A percentile compares a stretch with the other conserved stretches of the same genome.
These are phyloP conservation scores for Triticum urartu DNA, from an alignment of 176 grass and related monocot genomes.

Conservation along the genomic window DNA sequence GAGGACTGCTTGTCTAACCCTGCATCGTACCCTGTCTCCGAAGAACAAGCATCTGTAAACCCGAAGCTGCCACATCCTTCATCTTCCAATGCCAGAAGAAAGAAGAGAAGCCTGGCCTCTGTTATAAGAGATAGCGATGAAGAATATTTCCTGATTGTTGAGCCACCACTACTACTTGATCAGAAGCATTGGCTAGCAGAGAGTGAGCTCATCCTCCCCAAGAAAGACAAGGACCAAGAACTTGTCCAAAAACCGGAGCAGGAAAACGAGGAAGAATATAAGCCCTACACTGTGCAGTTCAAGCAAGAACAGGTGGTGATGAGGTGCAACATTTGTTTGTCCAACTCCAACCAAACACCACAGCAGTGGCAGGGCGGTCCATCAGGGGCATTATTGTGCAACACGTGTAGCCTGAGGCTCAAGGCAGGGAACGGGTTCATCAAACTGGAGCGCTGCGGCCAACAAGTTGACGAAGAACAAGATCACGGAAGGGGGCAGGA, in stretches of 20 bases:
- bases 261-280: constrained; percentile 25
- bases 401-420: constrained; percentile 66
- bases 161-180: constrained; percentile 56
- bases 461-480: constrained; percentile 29
- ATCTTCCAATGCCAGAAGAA: constrained; percentile 34
- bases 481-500: constrained; percentile 17
- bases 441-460: constrained; percentile 25
- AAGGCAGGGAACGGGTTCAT: constrained; percentile 50
- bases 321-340: constrained; percentile 80
- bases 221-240: constrained; percentile 52
- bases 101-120: constrained; percentile 45
- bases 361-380: constrained; percentile 72
- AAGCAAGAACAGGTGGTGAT: constrained; percentile 41
- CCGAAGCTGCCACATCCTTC: constrained; percentile 12
- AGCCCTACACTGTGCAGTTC: constrained; percentile 2
- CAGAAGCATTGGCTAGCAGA: constrained; percentile 89
- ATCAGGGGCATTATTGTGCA: constrained; percentile 62
- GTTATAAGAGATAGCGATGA: constrained; percentile 31
- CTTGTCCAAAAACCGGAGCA: constrained; percentile 29
- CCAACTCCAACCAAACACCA: constrained; percentile 56
- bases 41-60: constrained; percentile 31
- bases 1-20: constrained; percentile 75
- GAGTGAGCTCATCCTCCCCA: constrained; percentile 84
- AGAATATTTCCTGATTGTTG: constrained; percentile 31
- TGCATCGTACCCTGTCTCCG: constrained; percentile 25